A percentile compares a stretch with the other conserved stretches of the same genome.
Evolutionary conservation across 2,329 filamentous ascomycete genomes (phyloP).

Genomic region (Hymenoscyphus salicellus): DNA sequence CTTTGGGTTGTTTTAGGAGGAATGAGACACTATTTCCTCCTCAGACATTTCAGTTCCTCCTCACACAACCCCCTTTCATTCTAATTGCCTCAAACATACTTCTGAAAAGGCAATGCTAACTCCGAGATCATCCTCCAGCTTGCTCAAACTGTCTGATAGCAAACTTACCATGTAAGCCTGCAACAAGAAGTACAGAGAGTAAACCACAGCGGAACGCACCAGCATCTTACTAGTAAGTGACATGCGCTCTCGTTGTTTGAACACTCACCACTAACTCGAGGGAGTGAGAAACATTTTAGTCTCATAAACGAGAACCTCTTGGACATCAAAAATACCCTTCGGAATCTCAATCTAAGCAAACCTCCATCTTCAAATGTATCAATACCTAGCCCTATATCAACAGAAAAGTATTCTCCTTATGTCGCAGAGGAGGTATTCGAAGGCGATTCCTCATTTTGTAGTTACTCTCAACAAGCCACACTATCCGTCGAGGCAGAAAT

Average conservation of each 20-base stretch:
- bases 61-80: too few relatives aligned
- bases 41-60: too few relatives aligned
- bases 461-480: conserved; percentile 15
- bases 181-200: neutral
- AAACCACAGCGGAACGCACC: neutral
- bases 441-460: conserved; percentile 18
- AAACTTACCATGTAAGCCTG: neutral
- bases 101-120: too few relatives aligned
- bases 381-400: neutral
- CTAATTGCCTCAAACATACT: too few relatives aligned
- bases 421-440: conserved; percentile 12
- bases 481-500: conserved; percentile 13
- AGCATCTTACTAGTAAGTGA: neutral
- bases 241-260: neutral
- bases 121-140: too few relatives aligned
- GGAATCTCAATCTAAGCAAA: neutral
- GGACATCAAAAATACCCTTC: conserved; percentile 17
- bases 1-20: too few relatives aligned
- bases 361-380: neutral
- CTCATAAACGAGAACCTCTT: conserved; percentile 15
- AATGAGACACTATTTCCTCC: too few relatives aligned
- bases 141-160: neutral
- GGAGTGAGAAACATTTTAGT: conserved; percentile 14
- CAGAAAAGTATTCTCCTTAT: conserved; percentile 1
- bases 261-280: neutral